phyloP scores from a whole-genome alignment of 495 filamentous ascomycete genomes.

The Penicillium desertorum region DNA sequence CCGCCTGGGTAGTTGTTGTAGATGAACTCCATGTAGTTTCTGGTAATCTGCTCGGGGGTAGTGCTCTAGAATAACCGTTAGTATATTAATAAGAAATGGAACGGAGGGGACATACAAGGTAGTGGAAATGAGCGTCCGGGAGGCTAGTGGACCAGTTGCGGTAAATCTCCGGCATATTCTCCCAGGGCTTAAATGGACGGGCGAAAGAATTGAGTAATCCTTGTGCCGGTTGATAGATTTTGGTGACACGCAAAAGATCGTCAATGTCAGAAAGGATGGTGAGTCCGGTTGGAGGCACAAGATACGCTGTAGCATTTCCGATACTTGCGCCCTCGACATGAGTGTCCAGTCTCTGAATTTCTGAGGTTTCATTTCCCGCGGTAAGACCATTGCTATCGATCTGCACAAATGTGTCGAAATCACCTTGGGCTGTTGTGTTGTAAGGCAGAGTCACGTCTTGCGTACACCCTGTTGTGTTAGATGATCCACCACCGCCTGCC shows the following conservation, averaged over 20 bases:
- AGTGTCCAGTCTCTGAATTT: constrained; percentile 64
- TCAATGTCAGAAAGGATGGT: constrained; percentile 76
- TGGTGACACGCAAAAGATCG: constrained; percentile 78
- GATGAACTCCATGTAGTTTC: constrained; percentile 80
- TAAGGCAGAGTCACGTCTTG: constrained; percentile 58
- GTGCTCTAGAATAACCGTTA: constrained; percentile 49
- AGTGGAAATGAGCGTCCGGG: constrained; percentile 74
- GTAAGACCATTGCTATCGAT: constrained; percentile 50
- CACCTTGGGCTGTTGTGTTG: constrained; percentile 61
- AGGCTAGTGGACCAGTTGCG: constrained; percentile 61
- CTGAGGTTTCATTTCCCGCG: constrained; percentile 59
- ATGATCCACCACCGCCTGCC: constrained; percentile 51
- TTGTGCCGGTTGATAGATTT: constrained; percentile 72
- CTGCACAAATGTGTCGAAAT: constrained; percentile 67
- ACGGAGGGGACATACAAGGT: constrained; percentile 46
- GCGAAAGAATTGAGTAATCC: constrained; percentile 78
- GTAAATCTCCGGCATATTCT: constrained; percentile 77
- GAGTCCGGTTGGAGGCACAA: constrained; percentile 64
- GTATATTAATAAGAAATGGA: not conserved
- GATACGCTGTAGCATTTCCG: constrained; percentile 74
- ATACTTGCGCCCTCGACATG: constrained; percentile 59
- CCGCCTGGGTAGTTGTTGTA: constrained; percentile 69
- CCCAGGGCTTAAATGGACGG: constrained; percentile 65
- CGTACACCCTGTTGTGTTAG: constrained; percentile 53
- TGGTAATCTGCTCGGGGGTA: constrained; percentile 74